phyloP scores from a whole-genome alignment of 768 basidiomycete genomes.

The Kwoniella mangroviensis region DNA sequence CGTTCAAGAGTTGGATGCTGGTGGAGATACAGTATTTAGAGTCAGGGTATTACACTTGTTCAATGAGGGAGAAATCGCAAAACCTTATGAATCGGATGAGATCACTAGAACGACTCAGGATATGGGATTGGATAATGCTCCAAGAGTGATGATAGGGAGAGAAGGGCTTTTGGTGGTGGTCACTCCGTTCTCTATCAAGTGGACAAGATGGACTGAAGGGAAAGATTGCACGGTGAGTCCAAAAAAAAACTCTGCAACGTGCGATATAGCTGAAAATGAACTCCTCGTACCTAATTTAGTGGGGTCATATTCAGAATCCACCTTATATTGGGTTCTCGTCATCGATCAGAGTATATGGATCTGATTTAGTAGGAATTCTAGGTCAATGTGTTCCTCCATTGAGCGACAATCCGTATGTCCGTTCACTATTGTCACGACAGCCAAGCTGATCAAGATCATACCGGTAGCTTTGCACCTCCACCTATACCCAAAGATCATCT shows the following conservation, averaged over 20 bases:
- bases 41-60: constrained; percentile 1
- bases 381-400: background rate
- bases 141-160: background rate
- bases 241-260: no score
- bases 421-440: background rate
- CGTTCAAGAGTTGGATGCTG: background rate
- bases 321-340: background rate
- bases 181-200: background rate
- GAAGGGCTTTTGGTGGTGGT: background rate
- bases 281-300: no score
- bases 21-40: background rate
- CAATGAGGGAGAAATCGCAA: background rate
- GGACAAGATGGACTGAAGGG: constrained; percentile 6
- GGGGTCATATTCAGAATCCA: background rate
- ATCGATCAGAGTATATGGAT: background rate
- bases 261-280: no score
- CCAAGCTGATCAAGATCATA: background rate
- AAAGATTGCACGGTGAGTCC: background rate
- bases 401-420: background rate
- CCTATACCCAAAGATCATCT: background rate
- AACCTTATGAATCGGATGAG: background rate
- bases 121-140: constrained; percentile 3
- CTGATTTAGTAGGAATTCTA: background rate
- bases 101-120: background rate
- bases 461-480: background rate